phyloP scores from a whole-genome alignment of 768 basidiomycete genomes.

The Austroboletus eburneus region DNA sequence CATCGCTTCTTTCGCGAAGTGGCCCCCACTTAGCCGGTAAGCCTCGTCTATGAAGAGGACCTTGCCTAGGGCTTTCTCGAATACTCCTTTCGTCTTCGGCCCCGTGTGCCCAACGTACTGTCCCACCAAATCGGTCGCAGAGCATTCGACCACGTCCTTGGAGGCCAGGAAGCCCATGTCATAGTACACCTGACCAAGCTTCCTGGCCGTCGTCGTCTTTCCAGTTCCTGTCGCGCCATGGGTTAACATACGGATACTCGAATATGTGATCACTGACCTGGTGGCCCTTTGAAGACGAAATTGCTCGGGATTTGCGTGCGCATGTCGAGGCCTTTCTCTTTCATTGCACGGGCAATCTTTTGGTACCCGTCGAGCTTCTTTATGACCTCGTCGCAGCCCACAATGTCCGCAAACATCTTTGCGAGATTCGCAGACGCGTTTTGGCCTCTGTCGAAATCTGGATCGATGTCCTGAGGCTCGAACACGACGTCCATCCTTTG shows the following conservation, averaged over 20 bases:
- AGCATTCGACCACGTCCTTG: constrained; percentile 58
- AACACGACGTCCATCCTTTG: constrained; percentile 31
- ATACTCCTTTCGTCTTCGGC: constrained; percentile 55
- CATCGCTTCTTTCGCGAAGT: constrained; percentile 68
- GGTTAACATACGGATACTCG: neutral
- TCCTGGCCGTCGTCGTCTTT: constrained; percentile 60
- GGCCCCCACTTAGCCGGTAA: constrained; percentile 58
- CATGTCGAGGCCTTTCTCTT: constrained; percentile 39
- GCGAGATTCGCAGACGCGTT: constrained; percentile 49
- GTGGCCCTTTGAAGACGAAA: constrained; percentile 73
- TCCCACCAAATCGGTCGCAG: constrained; percentile 66
- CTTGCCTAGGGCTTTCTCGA: constrained; percentile 63
- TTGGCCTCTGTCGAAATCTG: constrained; percentile 48
- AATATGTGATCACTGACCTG: constrained; percentile 37
- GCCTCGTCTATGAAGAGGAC: constrained; percentile 76
- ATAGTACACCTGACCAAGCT: constrained; percentile 60
- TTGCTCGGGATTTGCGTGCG: constrained; percentile 53
- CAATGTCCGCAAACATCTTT: constrained; percentile 59
- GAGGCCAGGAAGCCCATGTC: constrained; percentile 59
- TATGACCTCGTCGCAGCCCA: constrained; percentile 57
- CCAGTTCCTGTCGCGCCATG: constrained; percentile 47
- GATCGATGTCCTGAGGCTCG: constrained; percentile 57
- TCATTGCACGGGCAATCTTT: constrained; percentile 43
- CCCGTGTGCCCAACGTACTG: constrained; percentile 72
- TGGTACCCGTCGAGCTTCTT: constrained; percentile 49